These are phyloP conservation scores for Thalassiosira profunda DNA, from an alignment of 108 stramenopile species.

Conservation along the genomic window DNA sequence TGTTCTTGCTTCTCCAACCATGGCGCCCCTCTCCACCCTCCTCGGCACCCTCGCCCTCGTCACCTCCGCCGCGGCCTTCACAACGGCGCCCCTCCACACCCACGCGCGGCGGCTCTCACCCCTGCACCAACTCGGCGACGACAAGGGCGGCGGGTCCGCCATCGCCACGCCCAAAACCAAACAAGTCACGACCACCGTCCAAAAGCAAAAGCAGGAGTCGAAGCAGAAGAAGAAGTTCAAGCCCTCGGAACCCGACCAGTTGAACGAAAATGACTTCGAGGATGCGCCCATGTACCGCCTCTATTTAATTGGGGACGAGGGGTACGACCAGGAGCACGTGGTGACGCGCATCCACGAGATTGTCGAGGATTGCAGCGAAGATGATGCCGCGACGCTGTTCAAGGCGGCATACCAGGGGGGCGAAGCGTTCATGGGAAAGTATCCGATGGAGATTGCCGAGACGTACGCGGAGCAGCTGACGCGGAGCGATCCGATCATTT, in stretches of 20 bases:
- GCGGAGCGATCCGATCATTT: constrained; percentile 92
- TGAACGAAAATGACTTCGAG: constrained; percentile 78
- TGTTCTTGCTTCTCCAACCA: too few relatives aligned
- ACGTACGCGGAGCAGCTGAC: constrained; percentile 86
- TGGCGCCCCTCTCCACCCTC: constrained; percentile 26
- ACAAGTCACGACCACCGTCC: constrained; percentile 48
- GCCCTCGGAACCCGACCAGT: constrained; percentile 55
- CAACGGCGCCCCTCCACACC: constrained; percentile 13
- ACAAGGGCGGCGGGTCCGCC: constrained; percentile 68
- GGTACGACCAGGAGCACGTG: constrained; percentile 88
- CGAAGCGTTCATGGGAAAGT: constrained; percentile 87
- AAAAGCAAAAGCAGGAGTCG: constrained; percentile 57
- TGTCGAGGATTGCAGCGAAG: constrained; percentile 82
- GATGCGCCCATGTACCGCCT: constrained; percentile 94
- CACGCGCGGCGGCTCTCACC: constrained; percentile 5
- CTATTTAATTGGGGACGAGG: constrained; percentile 88
- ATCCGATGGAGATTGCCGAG: constrained; percentile 83
- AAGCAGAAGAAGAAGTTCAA: constrained; percentile 44
- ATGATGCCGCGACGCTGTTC: constrained; percentile 66
- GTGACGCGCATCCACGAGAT: constrained; percentile 76
- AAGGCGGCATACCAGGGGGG: constrained; percentile 68
- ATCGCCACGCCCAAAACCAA: constrained; percentile 74
- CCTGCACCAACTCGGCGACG: constrained; percentile 11
- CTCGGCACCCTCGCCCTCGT: constrained; percentile 15
- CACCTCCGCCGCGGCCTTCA: constrained; percentile 26